Base-by-base conservation (phyloP, 164 flowering plant species). In the Chloranthus sessilifolius region DNA sequence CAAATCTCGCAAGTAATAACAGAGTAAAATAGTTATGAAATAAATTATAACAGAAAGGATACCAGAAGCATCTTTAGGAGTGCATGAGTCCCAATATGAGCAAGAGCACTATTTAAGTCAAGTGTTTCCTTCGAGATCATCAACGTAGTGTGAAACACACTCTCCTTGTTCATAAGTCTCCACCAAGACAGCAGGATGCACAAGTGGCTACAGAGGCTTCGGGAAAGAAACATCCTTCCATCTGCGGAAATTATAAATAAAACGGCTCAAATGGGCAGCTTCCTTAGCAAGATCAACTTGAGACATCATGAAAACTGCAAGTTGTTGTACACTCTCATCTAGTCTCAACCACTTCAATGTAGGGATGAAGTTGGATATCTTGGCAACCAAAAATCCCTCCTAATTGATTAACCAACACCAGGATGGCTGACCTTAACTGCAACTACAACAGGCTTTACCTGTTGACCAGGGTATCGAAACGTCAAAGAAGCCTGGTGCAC, bases 401-500 rank as follows among this genome's bases (percentile, higher is more conserved):
- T 74, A 51, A 84, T 84, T 2, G 86, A 72, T 43, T 84, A 82
- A 39, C 88, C 94, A 52, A 82, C 94, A 46, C 88, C 84, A 33
- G 94, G 88, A 64, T 84, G 94, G 56, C 94, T 70, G 55, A 84
- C 94, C 62, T 84, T 81, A 3, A 84, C 84, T 16, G 94, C 94
- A 60, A 84, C 94, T 40, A 65, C 54, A 47, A 67, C 61, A 14
- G 79, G 83, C 59, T 81, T 84, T 15, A 22, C 50, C 53, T 62
- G 63, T 28, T 63, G 72, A 53, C 83, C 82, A 64, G 74, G 80
- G 40, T 79, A 67, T 1, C 69, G 61, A 58, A 31, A 76, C 57
- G 59, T 71, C 64, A 84, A 58, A 51, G 82, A 60, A 50, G 88
- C 94, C 11, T 84, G 74, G 58, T 84, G 84, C 50, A 84, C 86